Base-by-base conservation (phyloP, 106 monocot genomes). In the Platanthera zijinensis region DNA sequence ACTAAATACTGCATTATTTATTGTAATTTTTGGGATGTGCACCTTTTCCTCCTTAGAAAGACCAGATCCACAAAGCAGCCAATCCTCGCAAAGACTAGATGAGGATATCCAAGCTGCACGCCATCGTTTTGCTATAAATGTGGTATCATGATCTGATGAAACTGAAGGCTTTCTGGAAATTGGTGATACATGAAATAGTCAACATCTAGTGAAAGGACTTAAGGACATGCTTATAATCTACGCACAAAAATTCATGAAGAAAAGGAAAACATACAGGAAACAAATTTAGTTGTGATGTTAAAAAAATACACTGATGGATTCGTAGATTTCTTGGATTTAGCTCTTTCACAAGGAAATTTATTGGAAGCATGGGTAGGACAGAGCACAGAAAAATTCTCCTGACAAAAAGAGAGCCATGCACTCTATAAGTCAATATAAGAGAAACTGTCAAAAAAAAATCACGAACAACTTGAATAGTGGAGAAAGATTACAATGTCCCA, bases 331-430 rank as follows among this genome's bases (percentile, higher is more conserved):
- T 78, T 83, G 6, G 12, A 54, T 69, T 84, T 87, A 22, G 82
- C 67, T 86, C 57, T 87, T 80, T 97, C 97, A 79, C 87, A 88
- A 48, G 93, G 97, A 72, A 97, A 78, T 51, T 78, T 81, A 0
- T 86, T 63, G 32, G 87, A 82, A 52, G 79, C 77, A 86, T 97
- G 97, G 75, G 46, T 14, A 64, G 97, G 97, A 75, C 96, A 97
- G 8, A 94, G 84, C 57, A 97, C 45, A 64, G 88, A 82, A 85
- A 81, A 97, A n/a, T 94, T 88, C 12, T 83, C 91, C 96, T 97
- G 81, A 52, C 53, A 64, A 25, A 77, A 75, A 7, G 68, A 46
- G 69, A 9, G 4, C 30, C 21, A 14, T 30, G 47, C 10, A 69
- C 50, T 28, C 46, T 17, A 21, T 28, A 49, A 51, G 12, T 2